Evolutionary conservation across 106 monocot species (phyloP), one percentile per base, ranked within the genome.

Genomic region (Hemerocallis citrina): DNA sequence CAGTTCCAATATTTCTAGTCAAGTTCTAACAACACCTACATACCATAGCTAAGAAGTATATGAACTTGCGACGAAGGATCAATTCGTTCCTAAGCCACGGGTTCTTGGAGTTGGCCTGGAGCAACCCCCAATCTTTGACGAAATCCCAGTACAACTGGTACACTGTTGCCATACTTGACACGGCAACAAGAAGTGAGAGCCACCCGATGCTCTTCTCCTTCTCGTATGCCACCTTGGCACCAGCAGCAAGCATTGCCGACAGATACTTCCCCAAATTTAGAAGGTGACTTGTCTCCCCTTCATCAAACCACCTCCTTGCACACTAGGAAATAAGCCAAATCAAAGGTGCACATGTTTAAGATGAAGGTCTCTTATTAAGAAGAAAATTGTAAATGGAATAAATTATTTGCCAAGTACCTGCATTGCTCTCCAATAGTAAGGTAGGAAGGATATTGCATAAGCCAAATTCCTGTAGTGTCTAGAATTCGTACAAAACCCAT

Each of bases 341-440:
- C 12, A 15, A 11, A 31, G 20, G 25, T n/a, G n/a, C 7, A 38
- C 37, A 38, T 38, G 5, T 38, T 11, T 38, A 6, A 46, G n/a
- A 46, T 46, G 0, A 4, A 11, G 25, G 0, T n/a, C n/a, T n/a
- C n/a, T n/a, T n/a, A n/a, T n/a, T n/a, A n/a, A n/a, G n/a, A n/a
- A n/a, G n/a, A n/a, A n/a, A n/a, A n/a, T n/a, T n/a, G n/a, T 38
- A 5, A 38, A 38, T 11, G 37, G 5, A 11, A 6, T 6, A 38
- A 11, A 11, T 6, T 16, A n/a, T 1, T 15, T 4, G 19, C 11
- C 11, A 16, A 13, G 9, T 6, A 92, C 92, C 92, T 92, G 92
- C 85, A 93, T 88, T 54, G 93, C 93, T 73, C 93, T 72, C 88
- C 88, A 93, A 70, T 93, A 93, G 66, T 93, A 93, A 31, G 93